Conservation (phyloP, 2,329 filamentous ascomycete genomes). For the Pseudogymnoascus verrucosus region DNA sequence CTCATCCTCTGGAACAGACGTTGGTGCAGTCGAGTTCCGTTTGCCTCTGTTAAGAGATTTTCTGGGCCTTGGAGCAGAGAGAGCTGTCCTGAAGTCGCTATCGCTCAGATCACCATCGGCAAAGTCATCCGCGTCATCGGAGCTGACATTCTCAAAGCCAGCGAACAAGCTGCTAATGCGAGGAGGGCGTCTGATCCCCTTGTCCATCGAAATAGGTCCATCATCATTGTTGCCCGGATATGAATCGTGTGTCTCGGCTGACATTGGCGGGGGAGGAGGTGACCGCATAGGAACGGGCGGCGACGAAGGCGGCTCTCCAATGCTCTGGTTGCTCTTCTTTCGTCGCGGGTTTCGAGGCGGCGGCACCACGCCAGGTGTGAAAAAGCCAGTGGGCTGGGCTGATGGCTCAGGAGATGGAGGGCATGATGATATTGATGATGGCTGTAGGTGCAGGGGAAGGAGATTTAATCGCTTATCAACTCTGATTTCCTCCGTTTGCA, state of each 20-base stretch:
- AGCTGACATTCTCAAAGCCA: slow-evolving; percentile 67
- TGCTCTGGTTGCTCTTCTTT: slow-evolving; percentile 39
- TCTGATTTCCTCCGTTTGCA: slow-evolving; percentile 86
- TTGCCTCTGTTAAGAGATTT: slow-evolving; percentile 15
- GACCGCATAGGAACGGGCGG: slow-evolving; percentile 31
- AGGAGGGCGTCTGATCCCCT: slow-evolving; percentile 57
- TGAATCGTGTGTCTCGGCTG: slow-evolving; percentile 47
- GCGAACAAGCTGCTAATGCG: slow-evolving; percentile 80
- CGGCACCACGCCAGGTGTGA: not conserved
- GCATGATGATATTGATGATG: slow-evolving; percentile 61
- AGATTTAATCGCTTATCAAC: slow-evolving; percentile 69
- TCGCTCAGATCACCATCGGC: slow-evolving; percentile 55
- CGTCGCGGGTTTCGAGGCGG: slow-evolving; percentile 54
- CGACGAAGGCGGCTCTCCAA: slow-evolving; percentile 43
- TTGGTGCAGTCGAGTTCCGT: slow-evolving; percentile 18
- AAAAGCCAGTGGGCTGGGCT: slow-evolving; percentile 14
- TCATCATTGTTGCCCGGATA: slow-evolving; percentile 79
- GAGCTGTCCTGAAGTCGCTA: slow-evolving; percentile 57
- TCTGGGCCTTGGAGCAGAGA: slow-evolving; percentile 52
- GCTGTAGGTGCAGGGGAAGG: slow-evolving; percentile 69
- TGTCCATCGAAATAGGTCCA: slow-evolving; percentile 52
- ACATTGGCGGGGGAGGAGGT: slow-evolving; percentile 40
- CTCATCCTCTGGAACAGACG: slow-evolving; percentile 23
- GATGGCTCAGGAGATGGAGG: slow-evolving; percentile 45
- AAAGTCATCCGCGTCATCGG: slow-evolving; percentile 58